A percentile compares a stretch with the other conserved stretches of the same genome.
These are phyloP conservation scores for Cyclaneusma minus DNA, from an alignment of 2,329 filamentous ascomycete species.

Conservation along the genomic window DNA sequence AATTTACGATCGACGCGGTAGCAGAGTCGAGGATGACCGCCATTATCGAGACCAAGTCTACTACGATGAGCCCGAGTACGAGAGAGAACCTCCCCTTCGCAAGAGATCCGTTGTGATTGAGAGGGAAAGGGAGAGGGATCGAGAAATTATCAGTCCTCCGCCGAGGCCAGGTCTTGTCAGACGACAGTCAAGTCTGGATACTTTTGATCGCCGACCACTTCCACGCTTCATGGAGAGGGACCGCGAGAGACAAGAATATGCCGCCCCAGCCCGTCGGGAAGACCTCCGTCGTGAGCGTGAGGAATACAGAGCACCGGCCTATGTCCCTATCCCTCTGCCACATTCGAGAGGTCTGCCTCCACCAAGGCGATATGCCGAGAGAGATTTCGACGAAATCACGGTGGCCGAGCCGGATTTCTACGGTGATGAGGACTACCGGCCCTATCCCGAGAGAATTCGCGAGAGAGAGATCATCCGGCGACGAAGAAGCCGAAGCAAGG, in stretches of 20 bases:
- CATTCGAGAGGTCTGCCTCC: slow-evolving; percentile 44
- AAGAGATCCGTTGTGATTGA: slow-evolving; percentile 16
- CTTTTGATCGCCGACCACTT: slow-evolving; percentile 63
- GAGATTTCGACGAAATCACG: slow-evolving; percentile 49
- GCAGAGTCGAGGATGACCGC: slow-evolving; percentile 17
- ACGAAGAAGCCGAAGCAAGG: slow-evolving; percentile 17
- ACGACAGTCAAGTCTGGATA: slow-evolving; percentile 80
- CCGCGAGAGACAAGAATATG: slow-evolving; percentile 44
- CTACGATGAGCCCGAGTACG: slow-evolving; percentile 29
- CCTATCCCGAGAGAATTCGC: slow-evolving; percentile 40
- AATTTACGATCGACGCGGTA: slow-evolving; percentile 27
- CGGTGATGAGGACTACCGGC: slow-evolving; percentile 57
- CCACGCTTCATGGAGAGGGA: slow-evolving; percentile 29
- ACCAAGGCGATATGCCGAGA: slow-evolving; percentile 38
- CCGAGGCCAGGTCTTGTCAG: slow-evolving; percentile 53
- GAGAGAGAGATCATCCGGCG: slow-evolving; percentile 44
- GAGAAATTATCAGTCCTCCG: slow-evolving; percentile 11
- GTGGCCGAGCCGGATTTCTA: slow-evolving; percentile 53
- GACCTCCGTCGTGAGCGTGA: slow-evolving; percentile 19
- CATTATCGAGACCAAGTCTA: slow-evolving; percentile 22
- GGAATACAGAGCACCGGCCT: slow-evolving; percentile 29
- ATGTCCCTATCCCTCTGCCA: slow-evolving; percentile 54
- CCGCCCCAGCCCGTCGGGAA: slow-evolving; percentile 36
- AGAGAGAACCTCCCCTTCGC: slow-evolving; percentile 32
- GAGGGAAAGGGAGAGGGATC: slow-evolving; percentile 11